phyloP scores from a whole-genome alignment of 768 basidiomycete species.

The Mycena filopes region DNA sequence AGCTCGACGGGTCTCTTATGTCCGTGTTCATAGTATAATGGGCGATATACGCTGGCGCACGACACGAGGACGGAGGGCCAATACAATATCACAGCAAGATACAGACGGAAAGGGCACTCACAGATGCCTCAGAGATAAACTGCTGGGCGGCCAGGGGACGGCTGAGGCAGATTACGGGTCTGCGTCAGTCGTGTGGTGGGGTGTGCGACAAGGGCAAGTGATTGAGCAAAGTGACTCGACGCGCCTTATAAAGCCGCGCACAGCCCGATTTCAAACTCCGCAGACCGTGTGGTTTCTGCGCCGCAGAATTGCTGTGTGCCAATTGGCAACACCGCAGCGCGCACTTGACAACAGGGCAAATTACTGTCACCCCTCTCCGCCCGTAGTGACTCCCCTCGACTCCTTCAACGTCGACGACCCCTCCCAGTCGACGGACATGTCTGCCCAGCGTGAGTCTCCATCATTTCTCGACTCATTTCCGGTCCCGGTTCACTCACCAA shows the following conservation, averaged over 20 bases:
- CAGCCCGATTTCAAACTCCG: conserved; percentile 17
- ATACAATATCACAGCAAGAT: conserved; percentile 23
- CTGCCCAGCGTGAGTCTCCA: too few species aligned
- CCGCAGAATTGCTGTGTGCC: too few species aligned
- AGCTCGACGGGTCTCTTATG: conserved; percentile 18
- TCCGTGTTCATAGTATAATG: conserved; percentile 20
- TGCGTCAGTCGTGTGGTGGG: conserved; percentile 29
- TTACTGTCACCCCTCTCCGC: too few species aligned
- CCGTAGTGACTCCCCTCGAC: too few species aligned
- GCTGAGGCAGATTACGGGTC: conserved; percentile 20
- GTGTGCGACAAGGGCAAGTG: conserved; percentile 7
- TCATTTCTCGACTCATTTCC: too few species aligned
- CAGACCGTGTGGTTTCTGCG: not conserved
- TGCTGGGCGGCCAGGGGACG: conserved; percentile 26
- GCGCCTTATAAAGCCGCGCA: conserved; percentile 20
- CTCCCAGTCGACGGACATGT: too few species aligned
- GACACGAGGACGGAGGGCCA: conserved; percentile 5
- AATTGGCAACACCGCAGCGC: too few species aligned
- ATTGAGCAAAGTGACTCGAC: conserved; percentile 11
- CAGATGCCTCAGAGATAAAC: conserved; percentile 28
- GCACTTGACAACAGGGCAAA: too few species aligned
- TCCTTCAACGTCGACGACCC: too few species aligned
- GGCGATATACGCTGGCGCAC: conserved; percentile 17
- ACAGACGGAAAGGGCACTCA: conserved; percentile 27
- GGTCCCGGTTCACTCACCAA: too few species aligned